Evolutionary conservation across 106 monocot genomes (phyloP), one percentile per base, ranked within the genome.

Genomic region (Allium sativum): DNA sequence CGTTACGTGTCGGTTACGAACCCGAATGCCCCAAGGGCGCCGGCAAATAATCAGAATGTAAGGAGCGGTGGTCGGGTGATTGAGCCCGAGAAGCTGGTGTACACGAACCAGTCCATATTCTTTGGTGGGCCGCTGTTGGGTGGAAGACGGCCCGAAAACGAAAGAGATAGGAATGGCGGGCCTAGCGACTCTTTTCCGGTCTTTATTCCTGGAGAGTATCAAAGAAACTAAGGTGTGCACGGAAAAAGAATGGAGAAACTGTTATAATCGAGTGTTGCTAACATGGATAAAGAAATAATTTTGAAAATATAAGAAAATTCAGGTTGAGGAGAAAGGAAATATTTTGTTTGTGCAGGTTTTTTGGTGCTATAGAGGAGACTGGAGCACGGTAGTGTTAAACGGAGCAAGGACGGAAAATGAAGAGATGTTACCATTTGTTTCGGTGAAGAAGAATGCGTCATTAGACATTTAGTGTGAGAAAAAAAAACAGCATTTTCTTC

Each of bases 101-200:
- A 87, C 53, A 87, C 80, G 0, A 90, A 84, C 19, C 90, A 91
- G 61, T 92, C 91, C 0, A 98, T 98, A 82, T 98, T 98, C 65
- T 98, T 98, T 54, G 96, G 91, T 12, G 96, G 96, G 4, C 96
- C 96, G 6, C 81, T 96, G 65, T 46, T 84, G 12, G 68, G 66
- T 65, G 79, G 61, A 41, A 63, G 79, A 3, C 63, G 77, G 69
- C 51, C 65, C 10, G 78, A 76, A 7, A 18, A 9, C 45, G 58
- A 61, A 42, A 78, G 78, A 51, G 77, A 21, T 22, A 20, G 74
- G 9, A 67, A 70, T 64, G 46, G 21, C 10, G 42, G 10, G 8
- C 61, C 62, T 3, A 69, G 20, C 0, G 78, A 76, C 59, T 41
- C 65, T 10, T 80, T 80, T 42, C 78, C 92, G 0, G 68, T 81